Evolutionary conservation across 179 eudicot species (phyloP), one percentile per base, ranked within the genome.

Genomic region (Kewa caespitosa): DNA sequence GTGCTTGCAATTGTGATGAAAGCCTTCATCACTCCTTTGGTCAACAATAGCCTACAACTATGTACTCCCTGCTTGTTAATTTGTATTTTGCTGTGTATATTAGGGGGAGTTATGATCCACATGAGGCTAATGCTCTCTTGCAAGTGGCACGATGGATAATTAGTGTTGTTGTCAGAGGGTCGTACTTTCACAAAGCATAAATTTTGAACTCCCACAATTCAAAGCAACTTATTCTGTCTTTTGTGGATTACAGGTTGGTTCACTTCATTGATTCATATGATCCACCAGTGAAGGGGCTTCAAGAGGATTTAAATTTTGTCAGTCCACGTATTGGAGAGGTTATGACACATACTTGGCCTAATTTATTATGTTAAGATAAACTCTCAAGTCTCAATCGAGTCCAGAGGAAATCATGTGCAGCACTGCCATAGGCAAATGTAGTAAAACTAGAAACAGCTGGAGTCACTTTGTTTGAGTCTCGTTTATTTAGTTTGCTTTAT

Each of bases 321-420:
- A 93, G 99, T 83, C 98, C 99, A 84, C 92, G 99, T 66, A 91
- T 96, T 79, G 99, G 99, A 85, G 99, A 96, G 98, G 99, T 96
- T 13, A 75, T 46, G 69, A 67, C 68, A 48, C 46, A 33, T 42
- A 57, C 52, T 55, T 38, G 41, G 22, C 37, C 69, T 69, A 13
- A 63, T n/a, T n/a, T 33, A 60, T 37, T 36, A 61, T 62, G 12
- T 33, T 12, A 41, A 46, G 33, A 22, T 33, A 50, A n/a, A n/a
- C n/a, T n/a, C n/a, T n/a, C n/a, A n/a, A n/a, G 22, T 52, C 42
- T 38, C 28, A 32, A 41, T 43, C 17, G 61, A 6, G 36, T 15
- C 30, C 32, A 5, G 22, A 33, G 61, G 15, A 41, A 65, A 43
- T 3, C 48, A 36, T 12, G 34, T 32, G 15, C 30, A 12, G 54